A percentile compares a stretch with the other conserved stretches of the same genome.
Evolutionary conservation across 2,329 filamentous ascomycete species (phyloP).

Genomic region (Fusarium miscanthi): DNA sequence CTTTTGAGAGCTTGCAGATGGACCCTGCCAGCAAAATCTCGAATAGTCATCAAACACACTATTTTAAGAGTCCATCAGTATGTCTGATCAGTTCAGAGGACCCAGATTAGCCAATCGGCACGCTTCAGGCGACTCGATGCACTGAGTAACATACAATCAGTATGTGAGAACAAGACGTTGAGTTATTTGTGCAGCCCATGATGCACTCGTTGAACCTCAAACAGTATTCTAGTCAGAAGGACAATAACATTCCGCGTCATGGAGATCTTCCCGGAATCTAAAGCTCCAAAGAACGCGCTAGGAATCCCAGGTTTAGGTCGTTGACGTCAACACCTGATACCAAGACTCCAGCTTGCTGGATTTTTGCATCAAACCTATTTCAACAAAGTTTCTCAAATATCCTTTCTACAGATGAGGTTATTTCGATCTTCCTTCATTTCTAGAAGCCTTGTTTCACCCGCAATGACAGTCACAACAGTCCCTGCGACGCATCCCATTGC

Average conservation of each 20-base stretch:
- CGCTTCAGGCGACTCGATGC: too few species aligned
- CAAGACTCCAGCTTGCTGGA: neutral
- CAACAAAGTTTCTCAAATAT: too few species aligned
- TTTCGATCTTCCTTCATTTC: neutral
- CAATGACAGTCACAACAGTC: constrained; percentile 20
- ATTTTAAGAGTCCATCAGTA: neutral
- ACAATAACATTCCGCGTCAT: neutral
- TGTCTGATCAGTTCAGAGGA: fast-evolving
- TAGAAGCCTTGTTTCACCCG: neutral
- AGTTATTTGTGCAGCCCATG: neutral
- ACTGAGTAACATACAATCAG: neutral
- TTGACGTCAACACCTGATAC: constrained; percentile 19
- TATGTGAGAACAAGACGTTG: neutral
- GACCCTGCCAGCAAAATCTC: neutral
- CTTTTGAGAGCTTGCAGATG: neutral
- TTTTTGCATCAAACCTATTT: neutral
- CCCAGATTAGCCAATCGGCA: too few species aligned
- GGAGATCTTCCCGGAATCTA: neutral
- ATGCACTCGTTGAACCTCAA: neutral
- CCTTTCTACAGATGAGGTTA: neutral
- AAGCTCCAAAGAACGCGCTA: neutral
- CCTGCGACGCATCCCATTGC: constrained; percentile 11
- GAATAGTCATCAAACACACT: too few species aligned
- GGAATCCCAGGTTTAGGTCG: neutral
- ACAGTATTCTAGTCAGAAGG: fast-evolving